These are phyloP conservation scores for Neofusicoccum laricinum DNA, from an alignment of 2,329 filamentous ascomycete species.

Conservation along the genomic window DNA sequence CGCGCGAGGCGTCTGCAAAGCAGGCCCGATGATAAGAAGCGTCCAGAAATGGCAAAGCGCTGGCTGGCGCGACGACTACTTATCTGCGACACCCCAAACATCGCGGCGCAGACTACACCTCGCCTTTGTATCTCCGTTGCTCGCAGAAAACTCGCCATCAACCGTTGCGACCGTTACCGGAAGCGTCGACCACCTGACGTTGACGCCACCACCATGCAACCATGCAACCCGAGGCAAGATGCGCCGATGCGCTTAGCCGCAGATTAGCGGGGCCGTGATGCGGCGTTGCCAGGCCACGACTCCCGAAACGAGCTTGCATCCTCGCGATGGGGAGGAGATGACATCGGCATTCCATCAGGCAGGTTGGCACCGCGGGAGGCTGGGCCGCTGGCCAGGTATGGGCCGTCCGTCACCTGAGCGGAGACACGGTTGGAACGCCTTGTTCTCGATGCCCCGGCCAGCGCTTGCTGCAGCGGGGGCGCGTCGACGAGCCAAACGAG, in stretches of 20 bases:
- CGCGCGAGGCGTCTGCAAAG: background rate
- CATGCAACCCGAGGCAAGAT: background rate
- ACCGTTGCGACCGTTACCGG: conserved; percentile 9
- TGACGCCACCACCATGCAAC: background rate
- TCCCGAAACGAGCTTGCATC: background rate
- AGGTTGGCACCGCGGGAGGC: background rate
- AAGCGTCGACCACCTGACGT: background rate
- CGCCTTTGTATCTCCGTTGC: background rate
- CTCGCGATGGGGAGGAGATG: background rate
- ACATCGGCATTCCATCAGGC: conserved; percentile 13
- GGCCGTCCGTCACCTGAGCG: background rate
- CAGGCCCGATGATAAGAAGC: background rate
- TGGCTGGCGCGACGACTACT: background rate
- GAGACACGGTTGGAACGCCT: background rate
- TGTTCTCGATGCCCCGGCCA: background rate
- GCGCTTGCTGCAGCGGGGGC: background rate
- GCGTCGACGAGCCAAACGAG: background rate
- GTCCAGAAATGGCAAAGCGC: background rate
- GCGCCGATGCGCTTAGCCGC: background rate
- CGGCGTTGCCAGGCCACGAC: background rate
- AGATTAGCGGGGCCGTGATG: conserved; percentile 3
- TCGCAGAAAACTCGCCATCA: background rate
- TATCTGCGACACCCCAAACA: conserved; percentile 7
- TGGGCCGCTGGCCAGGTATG: background rate
- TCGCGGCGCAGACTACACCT: background rate